Evolutionary conservation across 495 filamentous ascomycete genomes (phyloP), one percentile per base, ranked within the genome.

Genomic region (Sphaerosporella brunnea): DNA sequence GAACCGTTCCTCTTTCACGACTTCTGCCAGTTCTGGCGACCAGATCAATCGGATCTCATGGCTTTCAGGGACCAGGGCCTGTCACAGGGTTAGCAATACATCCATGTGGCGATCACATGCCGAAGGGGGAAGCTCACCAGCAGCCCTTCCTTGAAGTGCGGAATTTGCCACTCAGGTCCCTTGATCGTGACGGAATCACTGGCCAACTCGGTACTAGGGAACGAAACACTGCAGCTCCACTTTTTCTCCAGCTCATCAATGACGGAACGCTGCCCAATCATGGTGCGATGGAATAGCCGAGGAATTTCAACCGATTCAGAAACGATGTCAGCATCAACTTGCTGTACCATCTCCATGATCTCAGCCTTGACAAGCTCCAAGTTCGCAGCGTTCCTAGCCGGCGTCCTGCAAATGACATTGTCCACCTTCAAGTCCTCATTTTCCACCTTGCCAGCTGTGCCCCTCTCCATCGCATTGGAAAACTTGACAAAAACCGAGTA

Each of bases 401-500:
- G 90, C 0, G 90, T 99, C 20, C 92, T 81, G 63, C 92, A 96
- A 56, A 99, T 93, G 52, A 99, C 90, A 64, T 99, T 99, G 69
- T 96, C 90, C 40, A 95, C 87, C 63, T 93, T 92, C 65, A 90
- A 84, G 61, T 96, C 90, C 62, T 96, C 92, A 59, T 93, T 87
- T 56, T 96, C 90, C 51, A 86, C 82, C 64, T 92, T 79, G 9
- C 85, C 86, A 48, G 85, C 87, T 56, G 51, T 63, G 64, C 70
- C 71, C 55, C 90, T 82, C 64, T 99, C 90, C 92, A 96, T 96
- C 21, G 92, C 90, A 58, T 99, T 99, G 52, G 85, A 93, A 61
- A 99, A 99, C 63, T 99, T 99, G 68, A 99, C 90, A 53, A 96
- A 99, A 48, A 99, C 90, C 1, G 90, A 99, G 67, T 99, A 92